Conservation (phyloP, 1,284 basidiomycete genomes). For the Pascua guehoae region DNA sequence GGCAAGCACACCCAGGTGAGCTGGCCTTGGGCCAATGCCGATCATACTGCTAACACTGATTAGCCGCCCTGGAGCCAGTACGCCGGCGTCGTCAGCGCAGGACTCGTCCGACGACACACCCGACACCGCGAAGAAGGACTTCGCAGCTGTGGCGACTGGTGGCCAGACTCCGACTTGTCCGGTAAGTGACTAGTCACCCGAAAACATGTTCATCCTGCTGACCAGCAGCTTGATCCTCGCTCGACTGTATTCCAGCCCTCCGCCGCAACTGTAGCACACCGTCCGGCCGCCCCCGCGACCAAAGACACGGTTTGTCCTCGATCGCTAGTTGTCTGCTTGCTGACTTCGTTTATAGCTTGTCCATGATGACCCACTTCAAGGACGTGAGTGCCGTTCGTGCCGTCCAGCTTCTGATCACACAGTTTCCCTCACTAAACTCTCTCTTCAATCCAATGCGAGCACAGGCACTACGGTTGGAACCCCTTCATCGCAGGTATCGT, state of each 20-base stretch:
- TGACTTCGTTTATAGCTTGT: no score
- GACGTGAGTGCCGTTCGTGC: no score
- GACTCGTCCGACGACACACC: no score
- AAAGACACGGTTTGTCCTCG: no score
- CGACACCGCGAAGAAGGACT: background rate
- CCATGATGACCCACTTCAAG: no score
- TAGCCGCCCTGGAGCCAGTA: background rate
- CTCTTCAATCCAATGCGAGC: no score
- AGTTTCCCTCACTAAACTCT: no score
- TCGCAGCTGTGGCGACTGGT: no score
- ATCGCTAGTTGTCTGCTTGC: no score
- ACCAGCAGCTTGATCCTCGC: conserved; percentile 7
- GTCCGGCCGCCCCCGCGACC: background rate
- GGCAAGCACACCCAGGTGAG: no score
- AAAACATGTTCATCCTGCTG: background rate
- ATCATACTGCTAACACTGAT: background rate
- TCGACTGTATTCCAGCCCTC: background rate
- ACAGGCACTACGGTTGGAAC: no score
- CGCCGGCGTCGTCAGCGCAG: background rate
- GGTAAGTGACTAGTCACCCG: background rate
- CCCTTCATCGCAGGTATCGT: background rate
- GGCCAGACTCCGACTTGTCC: background rate
- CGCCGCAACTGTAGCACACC: background rate
- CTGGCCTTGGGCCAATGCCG: background rate
- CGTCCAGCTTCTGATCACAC: no score